Conservation (phyloP, 163 green algal genomes). For the Scenedesmus sp. region DNA sequence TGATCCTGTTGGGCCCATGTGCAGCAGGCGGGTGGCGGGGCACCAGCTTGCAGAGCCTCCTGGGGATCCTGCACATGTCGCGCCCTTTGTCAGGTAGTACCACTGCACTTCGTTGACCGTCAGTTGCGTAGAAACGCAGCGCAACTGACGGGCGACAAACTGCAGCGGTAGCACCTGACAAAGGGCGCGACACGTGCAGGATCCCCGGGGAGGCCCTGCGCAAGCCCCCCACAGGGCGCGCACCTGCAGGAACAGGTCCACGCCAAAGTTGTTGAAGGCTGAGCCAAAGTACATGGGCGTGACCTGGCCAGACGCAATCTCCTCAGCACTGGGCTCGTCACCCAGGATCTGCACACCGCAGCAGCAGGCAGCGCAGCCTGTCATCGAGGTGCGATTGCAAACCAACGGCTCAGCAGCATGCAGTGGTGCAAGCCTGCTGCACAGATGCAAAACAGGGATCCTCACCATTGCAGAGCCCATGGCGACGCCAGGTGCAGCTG, state of each 20-base stretch:
- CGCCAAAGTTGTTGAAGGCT: slow-evolving; percentile 89
- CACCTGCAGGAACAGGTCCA: slow-evolving; percentile 85
- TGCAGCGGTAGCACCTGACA: background rate
- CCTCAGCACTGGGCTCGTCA: slow-evolving; percentile 77
- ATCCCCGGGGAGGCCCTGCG: too few species aligned
- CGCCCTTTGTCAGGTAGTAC: background rate
- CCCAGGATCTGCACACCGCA: slow-evolving; percentile 63
- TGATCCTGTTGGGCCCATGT: too few species aligned
- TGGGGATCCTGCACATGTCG: background rate
- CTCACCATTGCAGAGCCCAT: too few species aligned
- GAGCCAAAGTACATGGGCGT: slow-evolving; percentile 87
- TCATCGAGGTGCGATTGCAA: background rate
- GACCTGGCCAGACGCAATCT: slow-evolving; percentile 71
- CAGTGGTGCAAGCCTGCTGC: too few species aligned
- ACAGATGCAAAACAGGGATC: too few species aligned
- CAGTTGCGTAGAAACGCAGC: too few species aligned
- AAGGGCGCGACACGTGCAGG: background rate
- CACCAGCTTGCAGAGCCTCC: too few species aligned
- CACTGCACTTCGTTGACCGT: too few species aligned
- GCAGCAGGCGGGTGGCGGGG: background rate
- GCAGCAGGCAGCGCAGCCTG: background rate
- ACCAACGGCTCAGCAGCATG: background rate
- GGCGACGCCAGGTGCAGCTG: too few species aligned
- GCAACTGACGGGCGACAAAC: too few species aligned
- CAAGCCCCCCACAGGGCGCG: too few species aligned